Evolutionary conservation across 1,284 basidiomycete species (phyloP), one percentile per base, ranked within the genome.

Genomic region (Phaffia rhodozyma): DNA sequence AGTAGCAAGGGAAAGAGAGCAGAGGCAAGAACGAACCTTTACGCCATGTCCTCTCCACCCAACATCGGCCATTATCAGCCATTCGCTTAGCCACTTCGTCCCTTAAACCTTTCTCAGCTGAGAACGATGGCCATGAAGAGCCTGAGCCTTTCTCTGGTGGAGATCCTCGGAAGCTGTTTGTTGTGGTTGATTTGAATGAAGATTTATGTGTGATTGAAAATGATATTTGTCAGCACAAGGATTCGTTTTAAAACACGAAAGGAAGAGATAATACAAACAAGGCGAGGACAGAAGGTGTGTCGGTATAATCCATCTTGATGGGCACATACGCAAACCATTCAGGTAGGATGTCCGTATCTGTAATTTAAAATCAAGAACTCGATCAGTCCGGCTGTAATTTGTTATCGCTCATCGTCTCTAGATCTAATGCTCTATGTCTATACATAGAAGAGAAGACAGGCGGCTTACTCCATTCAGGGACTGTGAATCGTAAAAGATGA

Each of bases 291-390:
- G 75, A 75, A 66, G 72, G 76, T 27, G 76, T 65, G 60, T 77
- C 76, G 50, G 75, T 75, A 68, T 76, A 77, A 67, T 77, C 76
- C 71, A 76, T 71, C 67, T 77, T 77, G 38, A 73, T 70, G 3
- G 76, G 76, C 2, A 77, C 74, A 66, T 77, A 77, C 11, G 75
- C 75, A 63, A 70, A 77, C 75, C 75, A 77, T 63, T 75, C 76
- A 21, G 75, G 75, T 20, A 77, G 68, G 13, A 71, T 67, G 65
- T 72, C 72, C 21, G 73, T 74, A 57, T 75, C 58, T 59, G 27
- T 43, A 43, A 16, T 43, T 16, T 11, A 43, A 16, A 43, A 7
- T 16, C 5, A 11, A 2, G 13, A 11, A 16, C 2, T 43, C 16
- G 5, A 11, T 43, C 38, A 43, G 38, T 16, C 38, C 2, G 13